A percentile compares a stretch with the other conserved stretches of the same genome.
These are phyloP conservation scores for Isatis tinctoria DNA, from an alignment of 345 rosid genomes.

Conservation along the genomic window DNA sequence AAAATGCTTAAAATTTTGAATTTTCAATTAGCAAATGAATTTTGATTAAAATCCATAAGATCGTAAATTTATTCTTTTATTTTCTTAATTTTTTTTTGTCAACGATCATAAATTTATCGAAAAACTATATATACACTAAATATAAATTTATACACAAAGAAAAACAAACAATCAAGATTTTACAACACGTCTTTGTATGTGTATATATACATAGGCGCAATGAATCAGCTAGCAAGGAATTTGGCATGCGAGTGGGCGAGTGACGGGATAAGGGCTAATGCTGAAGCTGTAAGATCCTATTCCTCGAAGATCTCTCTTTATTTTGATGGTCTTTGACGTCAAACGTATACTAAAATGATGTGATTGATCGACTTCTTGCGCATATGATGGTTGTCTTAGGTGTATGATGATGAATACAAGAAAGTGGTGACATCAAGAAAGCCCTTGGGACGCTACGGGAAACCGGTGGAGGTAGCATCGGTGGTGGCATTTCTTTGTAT, in stretches of 20 bases:
- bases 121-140: not conserved
- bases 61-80: too few relatives aligned
- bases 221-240: slow-evolving; percentile 17
- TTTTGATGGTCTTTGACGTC: not conserved
- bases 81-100: too few relatives aligned
- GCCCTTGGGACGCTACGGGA: slow-evolving; percentile 37
- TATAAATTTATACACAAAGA: not conserved
- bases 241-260: slow-evolving; percentile 21
- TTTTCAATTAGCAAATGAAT: too few relatives aligned
- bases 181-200: not conserved
- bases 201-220: slow-evolving; percentile 1
- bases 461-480: slow-evolving; percentile 42
- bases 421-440: slow-evolving; percentile 3
- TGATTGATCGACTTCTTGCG: not conserved
- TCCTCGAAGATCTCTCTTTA: not conserved
- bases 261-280: slow-evolving; percentile 14
- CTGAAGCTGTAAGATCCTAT: not conserved
- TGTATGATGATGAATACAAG: not conserved
- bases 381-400: not conserved
- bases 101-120: too few relatives aligned
- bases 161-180: not conserved
- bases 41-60: too few relatives aligned
- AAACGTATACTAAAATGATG: too few relatives aligned
- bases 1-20: too few relatives aligned
- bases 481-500: slow-evolving; percentile 47